These are phyloP conservation scores for Nadsonia fulvescens DNA, from an alignment of 805 yeast species.

Conservation along the genomic window DNA sequence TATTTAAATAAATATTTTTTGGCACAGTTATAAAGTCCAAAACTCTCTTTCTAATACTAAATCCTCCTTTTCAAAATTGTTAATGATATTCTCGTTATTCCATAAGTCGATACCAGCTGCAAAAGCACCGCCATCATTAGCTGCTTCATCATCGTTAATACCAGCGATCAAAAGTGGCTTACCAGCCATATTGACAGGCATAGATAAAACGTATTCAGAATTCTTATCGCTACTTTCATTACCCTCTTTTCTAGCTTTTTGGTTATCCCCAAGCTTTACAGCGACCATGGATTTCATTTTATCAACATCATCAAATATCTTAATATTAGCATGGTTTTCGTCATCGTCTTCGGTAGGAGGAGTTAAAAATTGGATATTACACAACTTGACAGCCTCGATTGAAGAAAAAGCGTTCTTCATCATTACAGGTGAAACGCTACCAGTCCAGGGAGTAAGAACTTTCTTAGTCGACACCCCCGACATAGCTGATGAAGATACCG, in stretches of 20 bases:
- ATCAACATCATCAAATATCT: conserved; percentile 7
- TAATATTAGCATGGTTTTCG: conserved; percentile 3
- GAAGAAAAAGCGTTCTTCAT: conserved; percentile 18
- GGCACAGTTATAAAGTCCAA: conserved; percentile 11
- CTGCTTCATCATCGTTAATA: background rate
- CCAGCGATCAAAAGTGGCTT: background rate
- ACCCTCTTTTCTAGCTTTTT: no score
- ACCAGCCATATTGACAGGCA: no score
- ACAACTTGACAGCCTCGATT: conserved; percentile 14
- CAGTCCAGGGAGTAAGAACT: conserved; percentile 11
- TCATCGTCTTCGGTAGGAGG: conserved; percentile 13
- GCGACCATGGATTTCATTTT: no score
- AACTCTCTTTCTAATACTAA: conserved; percentile 11
- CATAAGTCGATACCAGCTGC: conserved; percentile 8
- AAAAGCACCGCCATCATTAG: conserved; percentile 1
- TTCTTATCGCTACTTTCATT: no score
- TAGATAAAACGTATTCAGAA: no score
- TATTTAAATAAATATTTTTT: conserved; percentile 3
- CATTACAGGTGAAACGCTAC: conserved; percentile 17
- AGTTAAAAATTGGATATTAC: conserved; percentile 14
- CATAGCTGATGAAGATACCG: conserved; percentile 6
- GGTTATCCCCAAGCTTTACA: no score
- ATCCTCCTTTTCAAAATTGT: conserved; percentile 11
- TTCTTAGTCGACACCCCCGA: background rate
- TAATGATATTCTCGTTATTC: conserved; percentile 13